phyloP scores from a whole-genome alignment of 1,284 basidiomycete genomes.

The Ganoderma lingzhi region DNA sequence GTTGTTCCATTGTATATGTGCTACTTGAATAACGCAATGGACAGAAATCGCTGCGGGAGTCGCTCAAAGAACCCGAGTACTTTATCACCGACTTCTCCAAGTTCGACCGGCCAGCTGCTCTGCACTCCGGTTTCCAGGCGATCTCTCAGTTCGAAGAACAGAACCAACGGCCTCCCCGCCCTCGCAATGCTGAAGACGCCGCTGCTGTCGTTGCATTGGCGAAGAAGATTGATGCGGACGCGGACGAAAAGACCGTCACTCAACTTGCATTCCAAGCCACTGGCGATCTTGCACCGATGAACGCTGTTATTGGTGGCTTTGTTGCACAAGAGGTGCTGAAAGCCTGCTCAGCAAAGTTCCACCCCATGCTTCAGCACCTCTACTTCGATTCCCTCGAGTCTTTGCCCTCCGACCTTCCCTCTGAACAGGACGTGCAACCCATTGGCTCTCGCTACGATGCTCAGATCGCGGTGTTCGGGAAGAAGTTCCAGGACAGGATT shows the following conservation, averaged over 20 bases:
- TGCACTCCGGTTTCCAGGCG: conserved; percentile 97
- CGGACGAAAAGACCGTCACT: conserved; percentile 83
- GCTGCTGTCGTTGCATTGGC: conserved; percentile 75
- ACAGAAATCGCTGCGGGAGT: conserved; percentile 94
- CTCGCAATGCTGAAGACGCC: conserved; percentile 89
- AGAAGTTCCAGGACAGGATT: conserved; percentile 93
- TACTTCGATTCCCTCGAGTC: conserved; percentile 99
- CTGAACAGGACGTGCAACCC: conserved; percentile 90
- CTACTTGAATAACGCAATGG: not conserved
- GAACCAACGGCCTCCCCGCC: conserved; percentile 79
- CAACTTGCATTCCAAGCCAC: conserved; percentile 93
- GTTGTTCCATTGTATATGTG: not conserved
- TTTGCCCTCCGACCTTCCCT: conserved; percentile 77
- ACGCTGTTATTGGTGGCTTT: conserved; percentile 96
- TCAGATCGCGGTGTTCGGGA: conserved; percentile 97
- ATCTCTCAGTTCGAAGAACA: conserved; percentile 84
- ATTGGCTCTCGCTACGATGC: conserved; percentile 89
- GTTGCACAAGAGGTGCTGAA: conserved; percentile 99
- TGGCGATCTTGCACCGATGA: conserved; percentile 93
- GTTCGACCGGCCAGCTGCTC: conserved; percentile 90
- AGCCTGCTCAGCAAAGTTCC: conserved; percentile 98
- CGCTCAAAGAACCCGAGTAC: conserved; percentile 83
- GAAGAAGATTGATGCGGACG: conserved; percentile 80
- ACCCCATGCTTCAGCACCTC: conserved; percentile 94
- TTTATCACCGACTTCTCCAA: conserved; percentile 99